Evolutionary conservation across 768 basidiomycete genomes (phyloP).

Genomic region (Xerocomus spinulosus): DNA sequence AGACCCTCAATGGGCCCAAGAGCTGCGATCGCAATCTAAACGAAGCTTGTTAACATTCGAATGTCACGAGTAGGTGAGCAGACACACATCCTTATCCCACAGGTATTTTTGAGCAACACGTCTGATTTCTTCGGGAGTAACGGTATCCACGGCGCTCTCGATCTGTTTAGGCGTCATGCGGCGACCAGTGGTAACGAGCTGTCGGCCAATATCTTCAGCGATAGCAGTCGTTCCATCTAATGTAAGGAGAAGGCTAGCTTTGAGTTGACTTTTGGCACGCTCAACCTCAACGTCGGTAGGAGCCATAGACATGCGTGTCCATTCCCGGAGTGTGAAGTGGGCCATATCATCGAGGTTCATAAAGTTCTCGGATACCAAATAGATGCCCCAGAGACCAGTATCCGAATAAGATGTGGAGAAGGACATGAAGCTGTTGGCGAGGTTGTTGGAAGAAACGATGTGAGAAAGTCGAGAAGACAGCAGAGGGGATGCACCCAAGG

Average conservation of each 20-base stretch:
- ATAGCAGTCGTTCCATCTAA: slow-evolving; percentile 95
- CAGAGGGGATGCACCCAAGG: slow-evolving; percentile 83
- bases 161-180: slow-evolving; percentile 91
- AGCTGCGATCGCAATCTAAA: slow-evolving; percentile 79
- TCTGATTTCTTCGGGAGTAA: slow-evolving; percentile 84
- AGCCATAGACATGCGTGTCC: slow-evolving; percentile 89
- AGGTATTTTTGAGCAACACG: slow-evolving; percentile 94
- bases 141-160: slow-evolving; percentile 87
- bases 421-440: slow-evolving; percentile 99
- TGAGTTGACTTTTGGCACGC: slow-evolving; percentile 97
- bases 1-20: slow-evolving; percentile 89
- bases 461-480: slow-evolving; percentile 89
- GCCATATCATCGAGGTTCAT: slow-evolving; percentile 88
- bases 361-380: slow-evolving; percentile 92
- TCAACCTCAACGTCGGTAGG: slow-evolving; percentile 87
- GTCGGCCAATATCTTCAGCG: slow-evolving; percentile 98
- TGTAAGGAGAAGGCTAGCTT: slow-evolving; percentile 84
- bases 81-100: slow-evolving; percentile 89
- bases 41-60: slow-evolving; percentile 1
- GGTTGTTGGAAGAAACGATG: slow-evolving; percentile 87
- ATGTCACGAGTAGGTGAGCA: slow-evolving; percentile 24
- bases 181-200: slow-evolving; percentile 89
- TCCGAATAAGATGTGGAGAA: slow-evolving; percentile 99
- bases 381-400: slow-evolving; percentile 98
- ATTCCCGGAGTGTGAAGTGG: slow-evolving; percentile 94